Evolutionary conservation across 2,329 filamentous ascomycete species (phyloP).

Genomic region (Diaporthe eres): DNA sequence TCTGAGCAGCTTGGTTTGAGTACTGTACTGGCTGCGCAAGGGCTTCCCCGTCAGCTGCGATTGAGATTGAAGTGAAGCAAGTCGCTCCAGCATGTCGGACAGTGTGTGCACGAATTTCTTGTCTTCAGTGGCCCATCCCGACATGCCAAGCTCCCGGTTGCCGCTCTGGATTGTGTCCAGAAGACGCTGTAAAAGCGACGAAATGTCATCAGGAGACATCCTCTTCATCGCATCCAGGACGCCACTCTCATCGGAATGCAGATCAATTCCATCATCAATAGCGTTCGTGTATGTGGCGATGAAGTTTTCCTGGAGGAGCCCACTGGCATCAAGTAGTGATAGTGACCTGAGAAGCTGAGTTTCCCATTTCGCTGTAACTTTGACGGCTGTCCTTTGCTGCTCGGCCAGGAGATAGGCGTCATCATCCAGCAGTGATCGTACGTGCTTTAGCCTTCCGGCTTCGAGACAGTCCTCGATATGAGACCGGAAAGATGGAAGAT

Average conservation of each 20-base stretch:
- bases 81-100: conserved; percentile 58
- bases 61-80: conserved; percentile 61
- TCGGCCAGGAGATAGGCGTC: conserved; percentile 66
- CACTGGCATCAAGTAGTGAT: conserved; percentile 59
- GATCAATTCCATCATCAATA: conserved; percentile 67
- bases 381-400: conserved; percentile 40
- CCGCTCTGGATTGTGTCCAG: conserved; percentile 54
- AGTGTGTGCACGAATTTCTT: conserved; percentile 14
- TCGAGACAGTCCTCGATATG: conserved; percentile 64
- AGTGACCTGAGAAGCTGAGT: conserved; percentile 63
- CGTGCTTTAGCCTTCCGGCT: conserved; percentile 56
- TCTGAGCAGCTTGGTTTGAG: conserved; percentile 77
- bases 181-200: conserved; percentile 59
- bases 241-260: conserved; percentile 65
- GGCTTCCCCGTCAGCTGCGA: conserved; percentile 61
- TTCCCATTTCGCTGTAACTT: conserved; percentile 50
- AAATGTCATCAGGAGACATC: conserved; percentile 66
- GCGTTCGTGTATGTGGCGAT: conserved; percentile 73
- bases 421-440: conserved; percentile 71
- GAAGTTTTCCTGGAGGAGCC: conserved; percentile 57
- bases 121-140: conserved; percentile 50
- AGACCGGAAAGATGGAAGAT: conserved; percentile 77
- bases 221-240: conserved; percentile 72
- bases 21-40: conserved; percentile 82
- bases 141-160: conserved; percentile 55